phyloP scores from a whole-genome alignment of 2,329 filamentous ascomycete genomes.

The Trichoderma sp. region DNA sequence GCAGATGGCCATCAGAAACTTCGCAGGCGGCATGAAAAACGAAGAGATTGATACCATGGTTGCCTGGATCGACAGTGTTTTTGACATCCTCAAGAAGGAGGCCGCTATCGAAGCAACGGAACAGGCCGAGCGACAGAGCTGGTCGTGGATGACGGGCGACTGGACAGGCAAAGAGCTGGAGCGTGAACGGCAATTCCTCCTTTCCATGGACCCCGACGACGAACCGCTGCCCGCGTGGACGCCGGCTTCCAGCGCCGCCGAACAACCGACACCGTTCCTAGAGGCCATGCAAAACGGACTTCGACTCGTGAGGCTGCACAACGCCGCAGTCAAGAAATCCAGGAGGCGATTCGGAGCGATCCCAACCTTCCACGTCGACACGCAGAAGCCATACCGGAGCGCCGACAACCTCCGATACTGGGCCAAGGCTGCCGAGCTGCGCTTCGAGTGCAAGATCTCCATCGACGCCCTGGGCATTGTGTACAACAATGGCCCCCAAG shows the following conservation, averaged over 20 bases:
- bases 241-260: conserved; percentile 46
- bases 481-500: conserved; percentile 68
- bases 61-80: conserved; percentile 79
- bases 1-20: conserved; percentile 85
- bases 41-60: conserved; percentile 78
- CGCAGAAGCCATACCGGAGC: conserved; percentile 88
- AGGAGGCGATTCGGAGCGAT: conserved; percentile 87
- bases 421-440: conserved; percentile 92
- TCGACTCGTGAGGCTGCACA: conserved; percentile 84
- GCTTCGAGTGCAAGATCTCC: conserved; percentile 84
- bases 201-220: conserved; percentile 68
- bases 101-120: conserved; percentile 77
- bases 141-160: conserved; percentile 78
- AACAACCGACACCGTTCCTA: conserved; percentile 75
- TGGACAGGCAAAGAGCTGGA: conserved; percentile 77
- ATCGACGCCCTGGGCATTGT: conserved; percentile 88
- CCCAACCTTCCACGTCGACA: conserved; percentile 86
- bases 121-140: conserved; percentile 68
- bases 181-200: conserved; percentile 80
- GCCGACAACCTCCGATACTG: conserved; percentile 95
- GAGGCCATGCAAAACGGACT: conserved; percentile 75
- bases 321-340: conserved; percentile 82
- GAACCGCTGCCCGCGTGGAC: conserved; percentile 71
- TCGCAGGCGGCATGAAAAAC: conserved; percentile 77
- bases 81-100: conserved; percentile 75